Conservation (phyloP, 1,139 yeast species). For the Geotrichum reessii region DNA sequence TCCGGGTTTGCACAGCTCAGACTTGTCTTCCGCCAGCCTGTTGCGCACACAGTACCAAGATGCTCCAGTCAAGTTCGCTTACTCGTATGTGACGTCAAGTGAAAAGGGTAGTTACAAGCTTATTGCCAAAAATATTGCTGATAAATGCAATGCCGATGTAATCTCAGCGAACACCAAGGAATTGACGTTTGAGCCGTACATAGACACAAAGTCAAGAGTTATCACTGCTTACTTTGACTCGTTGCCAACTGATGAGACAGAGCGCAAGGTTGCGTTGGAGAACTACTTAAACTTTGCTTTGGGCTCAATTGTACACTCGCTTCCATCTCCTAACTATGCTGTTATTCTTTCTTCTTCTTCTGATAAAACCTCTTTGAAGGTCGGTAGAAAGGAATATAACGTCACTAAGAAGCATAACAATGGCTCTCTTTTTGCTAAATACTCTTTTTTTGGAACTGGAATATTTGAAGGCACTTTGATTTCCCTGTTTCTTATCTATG, state of each 20-base stretch:
- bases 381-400: conserved; percentile 13
- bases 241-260: conserved; percentile 20
- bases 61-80: conserved; percentile 25
- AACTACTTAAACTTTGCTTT: conserved; percentile 29
- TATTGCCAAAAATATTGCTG: conserved; percentile 26
- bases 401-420: neutral
- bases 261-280: conserved; percentile 23
- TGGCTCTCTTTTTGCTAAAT: conserved; percentile 41
- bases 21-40: conserved; percentile 28
- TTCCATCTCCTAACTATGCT: conserved; percentile 35
- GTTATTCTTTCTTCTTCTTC: conserved; percentile 32
- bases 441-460: conserved; percentile 55
- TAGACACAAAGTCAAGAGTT: conserved; percentile 32
- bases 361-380: conserved; percentile 10
- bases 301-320: conserved; percentile 28
- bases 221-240: conserved; percentile 29
- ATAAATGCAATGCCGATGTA: conserved; percentile 30
- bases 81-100: conserved; percentile 17
- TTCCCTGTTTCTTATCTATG: conserved; percentile 46
- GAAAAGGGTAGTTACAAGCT: conserved; percentile 8
- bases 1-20: conserved; percentile 34
- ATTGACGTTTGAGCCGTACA: conserved; percentile 28
- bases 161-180: conserved; percentile 27
- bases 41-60: conserved; percentile 26
- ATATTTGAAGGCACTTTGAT: conserved; percentile 63